Evolutionary conservation across 371 early-diverging fungal genomes (phyloP).

Genomic region (Lichtheimia hyalospora): DNA sequence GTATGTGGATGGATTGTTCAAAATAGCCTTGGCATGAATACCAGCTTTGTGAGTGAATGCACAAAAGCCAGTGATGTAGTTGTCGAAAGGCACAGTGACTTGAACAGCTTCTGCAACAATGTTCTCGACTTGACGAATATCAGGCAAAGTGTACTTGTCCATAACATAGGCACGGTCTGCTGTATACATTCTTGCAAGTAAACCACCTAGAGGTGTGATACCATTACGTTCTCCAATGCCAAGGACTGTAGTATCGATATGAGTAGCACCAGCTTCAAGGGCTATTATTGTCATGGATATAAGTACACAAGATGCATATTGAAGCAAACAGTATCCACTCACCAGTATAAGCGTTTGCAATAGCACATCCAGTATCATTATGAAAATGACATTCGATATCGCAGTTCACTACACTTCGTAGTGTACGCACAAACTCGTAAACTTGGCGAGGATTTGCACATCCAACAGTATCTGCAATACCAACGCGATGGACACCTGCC

Average conservation of each 20-base stretch:
- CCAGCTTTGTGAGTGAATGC: slow-evolving; percentile 99
- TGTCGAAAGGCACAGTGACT: slow-evolving; percentile 96
- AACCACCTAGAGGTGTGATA: slow-evolving; percentile 93
- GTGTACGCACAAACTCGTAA: slow-evolving; percentile 92
- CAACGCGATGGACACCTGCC: slow-evolving; percentile 95
- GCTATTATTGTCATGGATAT: slow-evolving; percentile 19
- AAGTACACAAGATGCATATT: too few relatives aligned
- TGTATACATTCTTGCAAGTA: slow-evolving; percentile 93
- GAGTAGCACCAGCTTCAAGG: slow-evolving; percentile 96
- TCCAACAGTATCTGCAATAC: slow-evolving; percentile 98
- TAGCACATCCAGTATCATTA: slow-evolving; percentile 98
- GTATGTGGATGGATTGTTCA: slow-evolving; percentile 96
- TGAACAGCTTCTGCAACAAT: slow-evolving; percentile 93
- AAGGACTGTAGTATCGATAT: slow-evolving; percentile 95
- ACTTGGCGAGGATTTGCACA: slow-evolving; percentile 98
- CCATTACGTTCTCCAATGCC: slow-evolving; percentile 99
- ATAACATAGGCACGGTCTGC: slow-evolving; percentile 88
- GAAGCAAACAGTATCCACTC: too few relatives aligned
- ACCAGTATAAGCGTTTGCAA: slow-evolving; percentile 93
- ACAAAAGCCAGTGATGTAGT: slow-evolving; percentile 97
- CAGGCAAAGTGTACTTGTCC: slow-evolving; percentile 88
- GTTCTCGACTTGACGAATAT: slow-evolving; percentile 92
- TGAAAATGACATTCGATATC: slow-evolving; percentile 99
- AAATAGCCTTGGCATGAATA: slow-evolving; percentile 97
- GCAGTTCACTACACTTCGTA: slow-evolving; percentile 91